Evolutionary conservation across 2,329 filamentous ascomycete species (phyloP).

Genomic region (Fusarium tanahbumbuense): DNA sequence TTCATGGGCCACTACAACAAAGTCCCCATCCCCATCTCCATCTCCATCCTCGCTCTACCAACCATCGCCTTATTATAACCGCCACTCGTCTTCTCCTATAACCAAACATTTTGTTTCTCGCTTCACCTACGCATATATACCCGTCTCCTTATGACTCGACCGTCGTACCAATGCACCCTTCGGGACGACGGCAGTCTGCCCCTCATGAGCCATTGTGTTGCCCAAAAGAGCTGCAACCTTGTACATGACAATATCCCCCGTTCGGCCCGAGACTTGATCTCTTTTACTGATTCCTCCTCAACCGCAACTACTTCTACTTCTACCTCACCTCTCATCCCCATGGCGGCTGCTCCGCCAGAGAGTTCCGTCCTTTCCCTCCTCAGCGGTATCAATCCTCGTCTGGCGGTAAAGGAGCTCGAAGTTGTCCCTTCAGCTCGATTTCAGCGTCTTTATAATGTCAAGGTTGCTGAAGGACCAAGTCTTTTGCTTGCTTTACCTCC

Average conservation of each 20-base stretch:
- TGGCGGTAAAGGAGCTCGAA: constrained; percentile 44
- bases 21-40: background rate
- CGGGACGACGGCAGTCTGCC: constrained; percentile 43
- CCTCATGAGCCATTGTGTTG: constrained; percentile 41
- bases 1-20: background rate
- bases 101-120: background rate
- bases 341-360: constrained; percentile 41
- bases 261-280: constrained; percentile 41
- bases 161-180: constrained; percentile 47
- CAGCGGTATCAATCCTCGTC: constrained; percentile 39
- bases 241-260: constrained; percentile 43
- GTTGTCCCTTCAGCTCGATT: constrained; percentile 52
- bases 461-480: constrained; percentile 54
- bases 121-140: constrained; percentile 15
- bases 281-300: constrained; percentile 37
- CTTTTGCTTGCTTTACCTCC: constrained; percentile 59
- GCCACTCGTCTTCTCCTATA: constrained; percentile 2
- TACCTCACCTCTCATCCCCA: constrained; percentile 26
- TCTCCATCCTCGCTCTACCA: background rate
- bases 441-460: constrained; percentile 58
- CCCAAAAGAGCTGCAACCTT: constrained; percentile 45
- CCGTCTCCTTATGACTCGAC: constrained; percentile 39
- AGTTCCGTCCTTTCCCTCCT: constrained; percentile 44
- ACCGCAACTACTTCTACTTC: constrained; percentile 10
- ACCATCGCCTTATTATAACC: constrained; percentile 2